These are phyloP conservation scores for Botrytis byssoidea DNA, from an alignment of 2,329 filamentous ascomycete genomes.

Conservation along the genomic window DNA sequence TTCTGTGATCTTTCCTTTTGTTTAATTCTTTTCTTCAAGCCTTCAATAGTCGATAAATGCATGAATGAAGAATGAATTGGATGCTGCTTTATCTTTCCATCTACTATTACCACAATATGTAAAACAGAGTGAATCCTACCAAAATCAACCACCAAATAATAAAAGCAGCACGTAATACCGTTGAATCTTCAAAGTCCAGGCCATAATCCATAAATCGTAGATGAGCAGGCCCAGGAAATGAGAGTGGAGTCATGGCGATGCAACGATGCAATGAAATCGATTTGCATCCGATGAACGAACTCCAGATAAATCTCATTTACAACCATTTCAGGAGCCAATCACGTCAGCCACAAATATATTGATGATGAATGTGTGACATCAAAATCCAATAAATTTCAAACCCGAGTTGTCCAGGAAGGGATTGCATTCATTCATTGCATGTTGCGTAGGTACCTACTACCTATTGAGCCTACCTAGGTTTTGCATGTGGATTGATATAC, in stretches of 20 bases:
- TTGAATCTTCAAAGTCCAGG: background rate
- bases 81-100: background rate
- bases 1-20: background rate
- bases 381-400: slow-evolving; percentile 9
- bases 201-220: background rate
- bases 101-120: too few relatives aligned
- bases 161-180: background rate
- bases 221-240: slow-evolving; percentile 1
- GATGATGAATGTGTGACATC: slow-evolving; percentile 2
- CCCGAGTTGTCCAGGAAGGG: background rate
- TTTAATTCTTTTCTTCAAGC: background rate
- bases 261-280: background rate
- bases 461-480: too few relatives aligned
- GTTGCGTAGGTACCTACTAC: background rate
- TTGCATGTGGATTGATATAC: too few relatives aligned
- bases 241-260: background rate
- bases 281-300: background rate
- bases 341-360: background rate
- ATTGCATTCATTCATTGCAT: background rate
- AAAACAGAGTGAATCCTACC: too few relatives aligned
- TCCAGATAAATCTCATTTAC: background rate
- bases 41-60: background rate
- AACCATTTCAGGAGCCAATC: background rate
- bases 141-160: background rate
- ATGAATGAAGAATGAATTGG: background rate